These are phyloP conservation scores for Bipolaris cookei DNA, from an alignment of 2,329 filamentous ascomycete genomes.

Conservation along the genomic window DNA sequence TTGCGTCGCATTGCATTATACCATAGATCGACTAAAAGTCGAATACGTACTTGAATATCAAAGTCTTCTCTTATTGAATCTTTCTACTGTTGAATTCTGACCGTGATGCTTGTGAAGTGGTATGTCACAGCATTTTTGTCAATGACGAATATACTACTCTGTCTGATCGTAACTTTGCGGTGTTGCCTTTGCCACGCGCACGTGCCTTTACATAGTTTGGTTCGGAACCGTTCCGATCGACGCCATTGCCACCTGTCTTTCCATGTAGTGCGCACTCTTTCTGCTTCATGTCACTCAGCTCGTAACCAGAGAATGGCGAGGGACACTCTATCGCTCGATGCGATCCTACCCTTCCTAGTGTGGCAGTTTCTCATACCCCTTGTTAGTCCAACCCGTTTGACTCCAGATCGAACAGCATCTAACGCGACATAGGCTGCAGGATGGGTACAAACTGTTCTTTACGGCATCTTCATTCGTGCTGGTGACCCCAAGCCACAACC, in stretches of 20 bases:
- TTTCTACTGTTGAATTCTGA: background rate
- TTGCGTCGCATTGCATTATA: conserved; percentile 15
- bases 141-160: no score
- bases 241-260: conserved; percentile 18
- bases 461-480: conserved; percentile 85
- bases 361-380: conserved; percentile 48
- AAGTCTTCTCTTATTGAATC: background rate
- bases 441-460: conserved; percentile 76
- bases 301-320: conserved; percentile 29
- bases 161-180: background rate
- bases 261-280: background rate
- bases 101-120: background rate
- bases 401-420: conserved; percentile 9
- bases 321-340: conserved; percentile 38
- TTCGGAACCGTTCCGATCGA: conserved; percentile 16
- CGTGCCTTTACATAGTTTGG: conserved; percentile 5
- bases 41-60: conserved; percentile 8
- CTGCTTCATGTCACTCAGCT: conserved; percentile 1
- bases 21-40: conserved; percentile 10
- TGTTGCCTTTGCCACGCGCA: conserved; percentile 2
- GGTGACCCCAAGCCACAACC: conserved; percentile 78
- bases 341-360: conserved; percentile 40
- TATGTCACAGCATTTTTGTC: no score
- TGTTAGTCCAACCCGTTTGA: conserved; percentile 17
- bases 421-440: conserved; percentile 37